phyloP scores from a whole-genome alignment of 73 alveolate genomes.

The Paramecium biaurelia region DNA sequence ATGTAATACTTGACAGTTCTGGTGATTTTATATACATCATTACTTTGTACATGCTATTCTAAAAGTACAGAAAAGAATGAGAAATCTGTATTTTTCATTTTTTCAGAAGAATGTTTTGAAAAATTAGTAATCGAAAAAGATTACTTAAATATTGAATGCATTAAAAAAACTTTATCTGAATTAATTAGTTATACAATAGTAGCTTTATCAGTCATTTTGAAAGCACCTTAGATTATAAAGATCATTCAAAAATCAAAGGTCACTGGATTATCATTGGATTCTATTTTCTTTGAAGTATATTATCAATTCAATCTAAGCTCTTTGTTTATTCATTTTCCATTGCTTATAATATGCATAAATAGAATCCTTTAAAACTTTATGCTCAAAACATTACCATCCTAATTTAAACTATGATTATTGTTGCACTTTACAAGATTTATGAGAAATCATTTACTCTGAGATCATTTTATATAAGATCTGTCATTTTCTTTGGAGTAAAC shows the following conservation, averaged over 20 bases:
- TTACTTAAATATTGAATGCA: conserved; percentile 15
- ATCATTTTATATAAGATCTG: background rate
- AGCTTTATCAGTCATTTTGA: conserved; percentile 30
- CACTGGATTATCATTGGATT: conserved; percentile 35
- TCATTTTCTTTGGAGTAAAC: background rate
- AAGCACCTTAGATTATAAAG: conserved; percentile 22
- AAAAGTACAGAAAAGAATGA: background rate
- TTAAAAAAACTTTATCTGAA: background rate
- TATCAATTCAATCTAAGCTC: background rate
- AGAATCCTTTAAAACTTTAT: background rate
- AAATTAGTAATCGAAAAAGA: background rate
- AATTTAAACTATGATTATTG: background rate
- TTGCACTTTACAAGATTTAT: background rate
- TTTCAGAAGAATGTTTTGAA: conserved; percentile 20
- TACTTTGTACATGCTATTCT: background rate
- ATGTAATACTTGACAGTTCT: background rate
- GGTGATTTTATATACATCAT: background rate
- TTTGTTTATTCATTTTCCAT: conserved; percentile 7
- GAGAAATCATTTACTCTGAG: background rate
- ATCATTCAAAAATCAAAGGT: background rate
- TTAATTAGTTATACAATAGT: background rate
- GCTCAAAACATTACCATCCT: background rate
- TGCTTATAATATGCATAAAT: conserved; percentile 27
- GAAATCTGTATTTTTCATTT: background rate
- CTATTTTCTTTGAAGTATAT: background rate